Evolutionary conservation across 306 rosid genomes (phyloP), one percentile per base, ranked within the genome.

Genomic region (Sphenostylis stenocarpa): DNA sequence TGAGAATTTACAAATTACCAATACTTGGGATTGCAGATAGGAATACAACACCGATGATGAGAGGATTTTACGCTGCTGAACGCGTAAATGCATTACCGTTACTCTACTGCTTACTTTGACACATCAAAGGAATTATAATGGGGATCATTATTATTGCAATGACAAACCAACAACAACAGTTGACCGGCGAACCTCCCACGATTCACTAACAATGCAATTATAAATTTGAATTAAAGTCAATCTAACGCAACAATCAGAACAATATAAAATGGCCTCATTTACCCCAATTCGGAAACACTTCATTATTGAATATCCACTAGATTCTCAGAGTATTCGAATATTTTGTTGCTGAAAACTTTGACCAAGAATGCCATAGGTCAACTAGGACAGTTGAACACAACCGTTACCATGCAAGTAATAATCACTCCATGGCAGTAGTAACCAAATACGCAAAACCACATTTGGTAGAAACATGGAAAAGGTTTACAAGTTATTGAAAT

Each of bases 261-360:
- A 63, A 20, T 21, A 56, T 43, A 62, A 36, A 82, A 7, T 12
- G 64, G 9, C 80, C 55, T 38, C 4, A 57, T 47, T 51, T 19
- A 58, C 33, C 44, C 21, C 75, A 74, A 51, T 7, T 21, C 7
- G 48, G 43, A 47, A 74, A 81, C n/a, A 10, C 45, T 63, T 56
- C 57, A 47, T 44, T 57, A 43, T 53, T 53, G 29, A 33, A 43
- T 21, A 45, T 47, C 5, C 0, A 5, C 13, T 23, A 39, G 58
- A 73, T 58, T 73, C 70, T 52, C 20, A 28, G 6, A 9, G 28
- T 52, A 63, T 62, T 63, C 28, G 5, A 24, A 14, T 67, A 20
- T n/a, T 73, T 38, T n/a, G 14, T 15, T 10, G 8, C 17, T 1
- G 36, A 52, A 39, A 78, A 60, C 39, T 21, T 78, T 10, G 64